phyloP scores from a whole-genome alignment of 108 stramenopile species.

The Pseudonitzschia delicatissima region DNA sequence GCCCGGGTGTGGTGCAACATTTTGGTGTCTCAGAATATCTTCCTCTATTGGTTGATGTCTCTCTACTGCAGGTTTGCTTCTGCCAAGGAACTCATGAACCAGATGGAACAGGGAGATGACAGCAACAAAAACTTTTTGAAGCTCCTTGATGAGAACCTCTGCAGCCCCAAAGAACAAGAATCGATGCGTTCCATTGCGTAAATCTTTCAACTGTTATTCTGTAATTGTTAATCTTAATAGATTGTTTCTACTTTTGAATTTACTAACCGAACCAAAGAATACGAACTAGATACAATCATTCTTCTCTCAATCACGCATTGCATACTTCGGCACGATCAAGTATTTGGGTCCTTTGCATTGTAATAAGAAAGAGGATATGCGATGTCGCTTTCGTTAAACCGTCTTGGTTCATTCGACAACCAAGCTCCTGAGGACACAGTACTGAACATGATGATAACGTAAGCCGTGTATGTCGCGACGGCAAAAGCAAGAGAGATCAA shows the following conservation, averaged over 20 bases:
- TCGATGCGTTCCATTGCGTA: too few relatives aligned
- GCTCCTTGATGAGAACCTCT: neutral
- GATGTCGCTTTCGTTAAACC: neutral
- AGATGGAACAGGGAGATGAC: neutral
- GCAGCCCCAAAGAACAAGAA: slow-evolving; percentile 1
- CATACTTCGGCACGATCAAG: too few relatives aligned
- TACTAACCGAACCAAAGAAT: too few relatives aligned
- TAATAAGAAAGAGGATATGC: neutral
- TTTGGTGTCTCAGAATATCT: slow-evolving; percentile 1
- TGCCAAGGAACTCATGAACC: neutral
- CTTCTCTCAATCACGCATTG: too few relatives aligned
- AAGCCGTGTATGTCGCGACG: neutral
- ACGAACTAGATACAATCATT: too few relatives aligned
- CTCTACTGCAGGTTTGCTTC: neutral
- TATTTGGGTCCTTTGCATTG: neutral
- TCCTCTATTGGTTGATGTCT: neutral
- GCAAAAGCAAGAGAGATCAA: neutral
- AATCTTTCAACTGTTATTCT: too few relatives aligned
- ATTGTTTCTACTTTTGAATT: too few relatives aligned
- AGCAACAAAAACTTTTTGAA: slow-evolving; percentile 7
- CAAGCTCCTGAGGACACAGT: neutral
- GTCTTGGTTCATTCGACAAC: neutral
- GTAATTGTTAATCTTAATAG: too few relatives aligned
- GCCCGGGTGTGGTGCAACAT: neutral
- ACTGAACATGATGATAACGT: neutral